Conservation (phyloP, 2,329 filamentous ascomycete genomes). For the Pseudogymnoascus verrucosus region DNA sequence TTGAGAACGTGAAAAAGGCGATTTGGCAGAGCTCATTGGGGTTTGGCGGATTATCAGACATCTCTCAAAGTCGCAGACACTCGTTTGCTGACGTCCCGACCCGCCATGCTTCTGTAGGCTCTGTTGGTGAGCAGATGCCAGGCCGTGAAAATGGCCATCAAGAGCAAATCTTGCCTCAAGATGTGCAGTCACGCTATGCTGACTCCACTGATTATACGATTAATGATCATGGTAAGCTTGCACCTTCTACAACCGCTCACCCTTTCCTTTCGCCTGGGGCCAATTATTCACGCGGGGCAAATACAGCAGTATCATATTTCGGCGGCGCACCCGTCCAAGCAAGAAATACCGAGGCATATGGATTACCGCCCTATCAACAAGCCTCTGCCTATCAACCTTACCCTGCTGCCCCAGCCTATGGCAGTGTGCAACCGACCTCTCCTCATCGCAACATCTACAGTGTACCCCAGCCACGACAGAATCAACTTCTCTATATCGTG, state of each 20-base stretch:
- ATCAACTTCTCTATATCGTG: conserved; percentile 76
- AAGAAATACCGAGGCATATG: conserved; percentile 20
- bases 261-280: background rate
- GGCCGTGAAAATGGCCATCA: conserved; percentile 14
- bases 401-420: conserved; percentile 19
- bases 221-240: conserved; percentile 29
- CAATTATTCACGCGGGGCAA: conserved; percentile 18
- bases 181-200: conserved; percentile 24
- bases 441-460: conserved; percentile 56
- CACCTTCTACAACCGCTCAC: conserved; percentile 12
- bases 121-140: conserved; percentile 39
- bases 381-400: conserved; percentile 17
- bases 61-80: conserved; percentile 68
- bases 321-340: conserved; percentile 21
- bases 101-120: conserved; percentile 55
- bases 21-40: conserved; percentile 67
- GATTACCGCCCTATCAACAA: conserved; percentile 18
- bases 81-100: conserved; percentile 67
- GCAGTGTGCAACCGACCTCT: conserved; percentile 41
- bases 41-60: conserved; percentile 52
- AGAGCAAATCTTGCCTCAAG: conserved; percentile 24
- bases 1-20: conserved; percentile 58
- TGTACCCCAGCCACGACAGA: conserved; percentile 53
- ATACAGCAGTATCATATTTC: conserved; percentile 27
- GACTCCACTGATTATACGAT: conserved; percentile 23